Evolutionary conservation across 192 early-diverging fungal genomes (phyloP).

Genomic region (Neocallimastix lanati): DNA sequence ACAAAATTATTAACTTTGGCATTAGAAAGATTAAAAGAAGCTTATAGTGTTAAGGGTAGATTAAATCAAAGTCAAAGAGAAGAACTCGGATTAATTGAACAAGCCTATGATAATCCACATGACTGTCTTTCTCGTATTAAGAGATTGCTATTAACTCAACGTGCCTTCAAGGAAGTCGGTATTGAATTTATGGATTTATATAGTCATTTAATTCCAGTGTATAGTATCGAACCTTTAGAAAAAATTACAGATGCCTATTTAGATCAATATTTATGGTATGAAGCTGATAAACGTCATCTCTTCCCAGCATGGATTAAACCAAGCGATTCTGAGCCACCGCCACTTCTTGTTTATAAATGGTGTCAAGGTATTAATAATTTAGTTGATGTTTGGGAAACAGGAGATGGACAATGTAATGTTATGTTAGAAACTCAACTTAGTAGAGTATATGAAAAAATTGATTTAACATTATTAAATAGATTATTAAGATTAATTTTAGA

Average conservation of each 20-base stretch:
- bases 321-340: slow-evolving; percentile 93
- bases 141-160: slow-evolving; percentile 83
- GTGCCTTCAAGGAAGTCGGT: slow-evolving; percentile 97
- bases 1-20: slow-evolving; percentile 94
- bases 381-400: slow-evolving; percentile 83
- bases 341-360: slow-evolving; percentile 93
- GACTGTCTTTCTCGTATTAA: slow-evolving; percentile 69
- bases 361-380: slow-evolving; percentile 98
- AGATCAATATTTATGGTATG: slow-evolving; percentile 99
- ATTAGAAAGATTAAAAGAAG: slow-evolving; percentile 84
- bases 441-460: slow-evolving; percentile 91
- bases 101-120: slow-evolving; percentile 94
- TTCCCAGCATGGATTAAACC: slow-evolving; percentile 99
- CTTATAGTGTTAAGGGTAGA: slow-evolving; percentile 84
- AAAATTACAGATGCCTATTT: slow-evolving; percentile 98
- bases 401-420: slow-evolving; percentile 79
- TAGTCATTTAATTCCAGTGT: slow-evolving; percentile 89
- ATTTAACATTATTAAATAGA: slow-evolving; percentile 85
- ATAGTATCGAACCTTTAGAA: slow-evolving; percentile 96
- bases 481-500: slow-evolving; percentile 88
- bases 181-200: slow-evolving; percentile 99
- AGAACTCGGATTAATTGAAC: slow-evolving; percentile 93
- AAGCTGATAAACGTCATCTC: slow-evolving; percentile 88
- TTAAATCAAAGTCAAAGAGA: slow-evolving; percentile 92
- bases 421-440: slow-evolving; percentile 88